Base-by-base conservation (phyloP, 192 early-diverging fungal species). In the Lunasporangiospora selenospora region DNA sequence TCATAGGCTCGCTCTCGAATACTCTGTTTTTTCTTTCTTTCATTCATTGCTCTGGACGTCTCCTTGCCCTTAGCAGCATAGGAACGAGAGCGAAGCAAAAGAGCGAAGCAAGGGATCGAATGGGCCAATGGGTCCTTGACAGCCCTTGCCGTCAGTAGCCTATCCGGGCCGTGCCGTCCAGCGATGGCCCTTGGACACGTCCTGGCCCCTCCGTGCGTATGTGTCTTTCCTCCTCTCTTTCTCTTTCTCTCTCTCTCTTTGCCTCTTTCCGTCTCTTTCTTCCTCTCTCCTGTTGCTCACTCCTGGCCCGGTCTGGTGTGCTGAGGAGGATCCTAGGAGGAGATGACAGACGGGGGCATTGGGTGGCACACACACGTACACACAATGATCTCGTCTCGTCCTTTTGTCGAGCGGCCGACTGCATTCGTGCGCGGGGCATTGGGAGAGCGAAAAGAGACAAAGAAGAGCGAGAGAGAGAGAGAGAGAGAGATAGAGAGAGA, bases 1-100 rank as follows among this genome's bases (percentile, higher is more conserved):
- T n/a, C n/a, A 80, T 80, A 76, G 77, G 77, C 64, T 76, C 78
- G 37, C 76, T 64, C 51, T 60, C 78, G 21, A 69, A 76, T 55
- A 76, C 59, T 41, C 16, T 41, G 16, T 41, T 41, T 41, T n/a
- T 41, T 16, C 16, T 16, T 24, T n/a, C n/a, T 39, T 29, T 31
- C 0, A 13, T 30, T 21, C 18, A 26, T 27, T 19, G 52, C 29
- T 29, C 19, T 51, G 62, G 70, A 55, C 46, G 60, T 67, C 26
- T 53, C 71, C 3, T 57, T 51, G 48, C 51, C 71, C 38, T 52
- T 54, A 52, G 57, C 71, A 30, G 41, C 58, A 21, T 58, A 56
- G 36, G 43, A 67, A 75, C 51, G 65, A 51, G 61, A 70, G 66
- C 38, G 42, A 12, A 0, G 26, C 23, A n/a, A 47, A 2, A 47